Evolutionary conservation across 371 early-diverging fungal genomes (phyloP).

Genomic region (Conidiobolus coronatus): DNA sequence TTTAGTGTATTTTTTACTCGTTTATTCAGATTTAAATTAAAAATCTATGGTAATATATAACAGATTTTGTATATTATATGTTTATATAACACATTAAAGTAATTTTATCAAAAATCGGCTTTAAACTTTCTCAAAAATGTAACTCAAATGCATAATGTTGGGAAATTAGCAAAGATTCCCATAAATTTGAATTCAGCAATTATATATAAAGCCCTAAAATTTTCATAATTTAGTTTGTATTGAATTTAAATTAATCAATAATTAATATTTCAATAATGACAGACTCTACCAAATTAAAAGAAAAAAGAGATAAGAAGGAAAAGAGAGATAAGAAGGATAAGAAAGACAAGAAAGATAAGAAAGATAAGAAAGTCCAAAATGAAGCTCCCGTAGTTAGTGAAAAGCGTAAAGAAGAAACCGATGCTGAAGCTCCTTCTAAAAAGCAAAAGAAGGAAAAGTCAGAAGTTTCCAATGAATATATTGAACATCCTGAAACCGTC

Average conservation of each 20-base stretch:
- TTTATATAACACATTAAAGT: no score
- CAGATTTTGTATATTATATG: no score
- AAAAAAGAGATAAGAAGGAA: slow-evolving; percentile 21
- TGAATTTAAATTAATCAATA: slow-evolving; percentile 7
- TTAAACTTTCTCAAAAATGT: no score
- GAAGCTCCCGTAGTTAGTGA: slow-evolving; percentile 6
- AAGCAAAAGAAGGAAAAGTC: slow-evolving; percentile 10
- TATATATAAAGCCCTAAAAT: no score
- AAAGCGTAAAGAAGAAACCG: slow-evolving; percentile 11
- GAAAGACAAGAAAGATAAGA: slow-evolving; percentile 15
- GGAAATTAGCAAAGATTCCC: no score
- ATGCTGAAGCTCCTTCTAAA: slow-evolving; percentile 8
- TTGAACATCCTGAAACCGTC: slow-evolving; percentile 12
- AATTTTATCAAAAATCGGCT: no score
- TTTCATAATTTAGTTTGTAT: background rate
- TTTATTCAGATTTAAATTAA: no score
- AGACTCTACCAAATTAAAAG: slow-evolving; percentile 14
- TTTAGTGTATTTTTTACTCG: no score
- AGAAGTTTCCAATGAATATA: slow-evolving; percentile 5
- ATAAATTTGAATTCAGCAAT: no score
- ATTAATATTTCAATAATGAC: slow-evolving; percentile 14
- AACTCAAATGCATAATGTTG: no score
- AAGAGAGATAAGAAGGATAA: slow-evolving; percentile 23
- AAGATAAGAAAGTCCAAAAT: slow-evolving; percentile 11
- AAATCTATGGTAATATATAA: no score